These are phyloP conservation scores for Corinectria fuckeliana DNA, from an alignment of 2,329 filamentous ascomycete species.

Conservation along the genomic window DNA sequence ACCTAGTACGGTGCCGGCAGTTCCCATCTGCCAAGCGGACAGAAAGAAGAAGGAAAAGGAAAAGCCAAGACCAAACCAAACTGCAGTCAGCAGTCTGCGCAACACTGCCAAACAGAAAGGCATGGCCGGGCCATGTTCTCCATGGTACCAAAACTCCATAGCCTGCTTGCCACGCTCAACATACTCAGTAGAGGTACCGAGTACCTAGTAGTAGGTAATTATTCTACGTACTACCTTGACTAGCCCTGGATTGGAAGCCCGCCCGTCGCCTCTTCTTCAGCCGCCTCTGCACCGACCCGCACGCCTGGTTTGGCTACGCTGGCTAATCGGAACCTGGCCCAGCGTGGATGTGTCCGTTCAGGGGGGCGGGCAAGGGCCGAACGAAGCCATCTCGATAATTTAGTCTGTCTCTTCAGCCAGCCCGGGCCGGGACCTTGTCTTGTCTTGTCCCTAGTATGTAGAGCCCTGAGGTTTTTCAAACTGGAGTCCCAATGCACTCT, in stretches of 20 bases:
- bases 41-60: not conserved
- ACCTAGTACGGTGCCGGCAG: no score
- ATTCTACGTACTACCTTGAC: not conserved
- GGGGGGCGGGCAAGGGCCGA: slow-evolving; percentile 1
- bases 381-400: slow-evolving; percentile 34
- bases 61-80: not conserved
- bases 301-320: not conserved
- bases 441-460: no score
- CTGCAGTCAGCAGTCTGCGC: no score
- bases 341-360: not conserved
- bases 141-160: no score
- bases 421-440: no score
- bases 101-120: not conserved
- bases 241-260: not conserved
- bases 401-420: slow-evolving; percentile 28
- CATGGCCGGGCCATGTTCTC: no score
- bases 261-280: not conserved
- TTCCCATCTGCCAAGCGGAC: not conserved
- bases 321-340: no score
- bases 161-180: no score
- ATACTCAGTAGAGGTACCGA: no score
- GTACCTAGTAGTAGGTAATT: no score
- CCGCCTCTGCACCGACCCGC: slow-evolving; percentile 25
- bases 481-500: no score
- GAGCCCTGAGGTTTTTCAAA: no score